Evolutionary conservation across 108 stramenopile species (phyloP).

Genomic region (Ochromonas danica): DNA sequence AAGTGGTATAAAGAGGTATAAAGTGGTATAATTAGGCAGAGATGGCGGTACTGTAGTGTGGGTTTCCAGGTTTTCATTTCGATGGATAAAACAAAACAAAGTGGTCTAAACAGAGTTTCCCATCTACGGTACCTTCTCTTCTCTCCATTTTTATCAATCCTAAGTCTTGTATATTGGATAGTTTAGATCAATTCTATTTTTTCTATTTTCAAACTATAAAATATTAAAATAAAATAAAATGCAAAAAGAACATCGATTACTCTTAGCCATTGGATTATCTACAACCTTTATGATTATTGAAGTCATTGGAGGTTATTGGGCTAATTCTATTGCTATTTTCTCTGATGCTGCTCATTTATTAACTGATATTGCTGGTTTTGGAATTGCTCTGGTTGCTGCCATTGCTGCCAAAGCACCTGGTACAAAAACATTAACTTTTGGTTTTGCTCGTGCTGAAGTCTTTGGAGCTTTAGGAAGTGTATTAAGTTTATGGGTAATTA

Average conservation of each 20-base stretch:
- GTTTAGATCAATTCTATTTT: no score
- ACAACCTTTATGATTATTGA: conserved; percentile 31
- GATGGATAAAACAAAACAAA: no score
- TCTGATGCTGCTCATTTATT: conserved; percentile 82
- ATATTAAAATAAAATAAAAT: no score
- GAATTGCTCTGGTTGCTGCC: not conserved
- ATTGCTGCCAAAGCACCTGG: not conserved
- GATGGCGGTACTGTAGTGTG: no score
- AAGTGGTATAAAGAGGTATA: no score
- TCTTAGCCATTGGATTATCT: not conserved
- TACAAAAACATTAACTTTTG: not conserved
- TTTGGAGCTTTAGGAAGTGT: conserved; percentile 6
- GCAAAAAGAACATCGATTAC: conserved; percentile 26
- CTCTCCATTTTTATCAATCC: no score
- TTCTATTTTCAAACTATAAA: no score
- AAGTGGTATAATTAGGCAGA: no score
- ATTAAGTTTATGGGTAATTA: not conserved
- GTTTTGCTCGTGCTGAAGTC: conserved; percentile 25
- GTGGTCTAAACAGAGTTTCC: no score
- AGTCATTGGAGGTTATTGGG: conserved; percentile 31
- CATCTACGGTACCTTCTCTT: no score
- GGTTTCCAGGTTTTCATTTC: no score
- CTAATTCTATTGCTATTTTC: conserved; percentile 72
- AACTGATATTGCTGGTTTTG: conserved; percentile 54
- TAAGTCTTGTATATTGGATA: no score